phyloP scores from a whole-genome alignment of 805 yeast species.

The Ogataea wickerhamii region DNA sequence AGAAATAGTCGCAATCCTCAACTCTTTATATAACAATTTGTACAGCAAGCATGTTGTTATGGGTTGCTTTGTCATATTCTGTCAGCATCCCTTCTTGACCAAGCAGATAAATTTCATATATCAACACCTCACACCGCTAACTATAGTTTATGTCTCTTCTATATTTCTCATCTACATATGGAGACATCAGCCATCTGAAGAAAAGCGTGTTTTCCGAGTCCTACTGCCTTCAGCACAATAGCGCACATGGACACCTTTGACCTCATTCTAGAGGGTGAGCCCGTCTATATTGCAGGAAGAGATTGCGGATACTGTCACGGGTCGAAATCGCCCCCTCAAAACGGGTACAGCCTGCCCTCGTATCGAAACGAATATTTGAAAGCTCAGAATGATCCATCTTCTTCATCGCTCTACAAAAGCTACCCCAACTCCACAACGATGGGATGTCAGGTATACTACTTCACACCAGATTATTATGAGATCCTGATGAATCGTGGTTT shows the following conservation, averaged over 20 bases:
- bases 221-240: no score
- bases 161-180: no score
- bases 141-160: no score
- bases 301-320: slow-evolving; percentile 76
- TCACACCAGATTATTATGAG: slow-evolving; percentile 54
- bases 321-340: slow-evolving; percentile 29
- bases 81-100: no score
- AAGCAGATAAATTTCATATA: no score
- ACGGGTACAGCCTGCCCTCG: slow-evolving; percentile 38
- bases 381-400: background rate
- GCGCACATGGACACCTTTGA: slow-evolving; percentile 16
- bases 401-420: slow-evolving; percentile 7
- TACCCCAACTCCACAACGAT: slow-evolving; percentile 27
- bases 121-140: no score
- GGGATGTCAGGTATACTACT: slow-evolving; percentile 21
- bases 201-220: no score
- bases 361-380: slow-evolving; percentile 16
- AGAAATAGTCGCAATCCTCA: no score
- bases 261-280: slow-evolving; percentile 17
- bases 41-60: no score
- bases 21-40: no score
- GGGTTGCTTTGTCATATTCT: no score
- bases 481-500: slow-evolving; percentile 66
- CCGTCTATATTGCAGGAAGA: slow-evolving; percentile 36
- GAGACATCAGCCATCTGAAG: no score